Percentiles rank a stretch among this genome's conserved stretches.
These are phyloP conservation scores for Ceratobasidium sp. DNA, from an alignment of 1,284 basidiomycete genomes.

Conservation along the genomic window DNA sequence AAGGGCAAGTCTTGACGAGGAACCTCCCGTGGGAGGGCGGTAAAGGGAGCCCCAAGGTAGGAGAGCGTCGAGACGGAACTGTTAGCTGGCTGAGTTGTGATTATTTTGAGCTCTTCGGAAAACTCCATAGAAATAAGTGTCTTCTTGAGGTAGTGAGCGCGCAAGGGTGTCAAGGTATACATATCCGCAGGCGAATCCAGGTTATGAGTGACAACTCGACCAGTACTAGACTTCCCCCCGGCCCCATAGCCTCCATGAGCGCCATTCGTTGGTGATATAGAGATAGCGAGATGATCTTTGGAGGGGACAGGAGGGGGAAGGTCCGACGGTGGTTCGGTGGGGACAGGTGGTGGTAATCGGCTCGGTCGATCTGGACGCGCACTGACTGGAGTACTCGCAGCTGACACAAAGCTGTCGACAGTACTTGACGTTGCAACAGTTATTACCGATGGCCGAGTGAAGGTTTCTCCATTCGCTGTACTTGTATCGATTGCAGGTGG, in stretches of 20 bases:
- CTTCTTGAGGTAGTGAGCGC: conserved; percentile 97
- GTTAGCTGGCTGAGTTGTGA: conserved; percentile 70
- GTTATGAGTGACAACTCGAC: conserved; percentile 38
- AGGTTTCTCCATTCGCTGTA: neutral
- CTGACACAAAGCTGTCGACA: conserved; percentile 40
- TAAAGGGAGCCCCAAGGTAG: conserved; percentile 88
- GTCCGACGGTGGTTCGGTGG: conserved; percentile 22
- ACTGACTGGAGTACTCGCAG: conserved; percentile 35
- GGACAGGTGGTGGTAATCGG: conserved; percentile 25
- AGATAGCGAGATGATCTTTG: conserved; percentile 32
- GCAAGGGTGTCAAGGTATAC: conserved; percentile 76
- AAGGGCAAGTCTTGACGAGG: conserved; percentile 83
- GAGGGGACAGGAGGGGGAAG: conserved; percentile 36
- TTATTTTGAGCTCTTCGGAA: conserved; percentile 77
- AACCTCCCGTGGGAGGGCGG: conserved; percentile 74
- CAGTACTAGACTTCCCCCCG: conserved; percentile 41
- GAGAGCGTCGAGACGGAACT: conserved; percentile 81
- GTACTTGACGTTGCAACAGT: conserved; percentile 35
- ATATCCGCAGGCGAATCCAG: conserved; percentile 41
- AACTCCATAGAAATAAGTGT: conserved; percentile 91
- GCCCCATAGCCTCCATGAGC: neutral
- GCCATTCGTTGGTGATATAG: conserved; percentile 17
- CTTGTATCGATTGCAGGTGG: conserved; percentile 35
- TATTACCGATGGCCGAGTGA: conserved; percentile 15
- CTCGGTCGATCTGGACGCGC: conserved; percentile 32